phyloP scores from a whole-genome alignment of 2,329 filamentous ascomycete species.

The Verticillium klebahnii region DNA sequence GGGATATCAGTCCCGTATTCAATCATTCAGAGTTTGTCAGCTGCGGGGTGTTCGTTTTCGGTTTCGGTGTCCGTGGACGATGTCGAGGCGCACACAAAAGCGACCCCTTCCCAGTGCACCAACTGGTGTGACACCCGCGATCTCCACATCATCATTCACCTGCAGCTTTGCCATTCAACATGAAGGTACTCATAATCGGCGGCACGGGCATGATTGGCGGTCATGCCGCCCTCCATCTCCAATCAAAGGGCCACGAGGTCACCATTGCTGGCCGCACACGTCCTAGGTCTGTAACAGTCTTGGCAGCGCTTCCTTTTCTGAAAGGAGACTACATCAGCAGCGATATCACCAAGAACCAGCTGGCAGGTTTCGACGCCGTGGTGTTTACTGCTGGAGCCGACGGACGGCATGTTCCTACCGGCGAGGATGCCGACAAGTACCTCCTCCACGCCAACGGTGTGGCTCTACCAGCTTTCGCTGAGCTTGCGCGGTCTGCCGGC shows the following conservation, averaged over 20 bases:
- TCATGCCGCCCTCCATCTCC: slow-evolving; percentile 4
- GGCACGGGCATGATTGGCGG: slow-evolving; percentile 7
- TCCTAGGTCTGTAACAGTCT: not conserved
- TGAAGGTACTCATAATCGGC: slow-evolving; percentile 6
- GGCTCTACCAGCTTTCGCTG: slow-evolving; percentile 4
- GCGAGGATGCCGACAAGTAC: not conserved
- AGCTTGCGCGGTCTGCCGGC: not conserved
- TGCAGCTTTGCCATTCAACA: not conserved
- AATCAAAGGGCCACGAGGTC: slow-evolving; percentile 1
- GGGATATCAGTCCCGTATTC: no score
- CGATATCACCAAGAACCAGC: not conserved
- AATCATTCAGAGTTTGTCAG: no score
- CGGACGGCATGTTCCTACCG: slow-evolving; percentile 5
- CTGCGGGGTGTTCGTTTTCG: no score
- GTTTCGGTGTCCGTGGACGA: not conserved
- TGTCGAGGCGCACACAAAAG: not conserved
- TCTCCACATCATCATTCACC: no score
- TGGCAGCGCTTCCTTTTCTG: slow-evolving; percentile 3
- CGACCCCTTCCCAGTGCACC: not conserved
- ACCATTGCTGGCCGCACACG: slow-evolving; percentile 4
- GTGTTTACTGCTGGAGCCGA: slow-evolving; percentile 9
- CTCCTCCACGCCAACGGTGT: slow-evolving; percentile 4
- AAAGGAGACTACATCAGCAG: not conserved
- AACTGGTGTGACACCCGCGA: not conserved
- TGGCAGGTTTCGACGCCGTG: slow-evolving; percentile 2